Conservation (phyloP, 805 yeast species). For the Priceomyces haplophilus region DNA sequence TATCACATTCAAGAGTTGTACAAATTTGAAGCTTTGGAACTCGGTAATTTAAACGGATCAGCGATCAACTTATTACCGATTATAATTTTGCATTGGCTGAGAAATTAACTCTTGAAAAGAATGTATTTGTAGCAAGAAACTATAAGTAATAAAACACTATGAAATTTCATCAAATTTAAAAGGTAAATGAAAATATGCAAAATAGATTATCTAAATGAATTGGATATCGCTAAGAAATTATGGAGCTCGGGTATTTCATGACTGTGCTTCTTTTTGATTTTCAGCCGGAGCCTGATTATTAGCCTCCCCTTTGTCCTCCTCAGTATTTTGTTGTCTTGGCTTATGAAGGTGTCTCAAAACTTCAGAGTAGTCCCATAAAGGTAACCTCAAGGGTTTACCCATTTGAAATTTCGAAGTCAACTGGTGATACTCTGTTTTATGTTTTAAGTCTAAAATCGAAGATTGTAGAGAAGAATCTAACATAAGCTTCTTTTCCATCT, state of each 20-base stretch:
- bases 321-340: background rate
- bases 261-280: too few species aligned
- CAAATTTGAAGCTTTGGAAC: too few species aligned
- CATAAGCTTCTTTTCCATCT: slow-evolving; percentile 19
- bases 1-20: too few species aligned
- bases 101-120: too few species aligned
- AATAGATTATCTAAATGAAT: background rate
- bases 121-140: too few species aligned
- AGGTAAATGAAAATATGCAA: background rate
- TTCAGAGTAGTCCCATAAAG: slow-evolving; percentile 25
- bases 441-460: slow-evolving; percentile 14
- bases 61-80: too few species aligned
- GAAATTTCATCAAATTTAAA: too few species aligned
- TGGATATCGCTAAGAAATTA: background rate
- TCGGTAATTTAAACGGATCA: too few species aligned
- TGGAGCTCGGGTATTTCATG: too few species aligned
- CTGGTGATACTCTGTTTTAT: slow-evolving; percentile 22
- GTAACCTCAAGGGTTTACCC: slow-evolving; percentile 23
- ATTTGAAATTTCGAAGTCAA: slow-evolving; percentile 24
- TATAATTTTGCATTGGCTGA: too few species aligned
- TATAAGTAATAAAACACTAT: too few species aligned
- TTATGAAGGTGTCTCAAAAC: slow-evolving; percentile 12
- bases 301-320: background rate
- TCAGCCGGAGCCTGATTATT: background rate
- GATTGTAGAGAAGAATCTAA: slow-evolving; percentile 20